Base-by-base conservation (phyloP, 257 asterid species). In the Mitragyna speciosa region DNA sequence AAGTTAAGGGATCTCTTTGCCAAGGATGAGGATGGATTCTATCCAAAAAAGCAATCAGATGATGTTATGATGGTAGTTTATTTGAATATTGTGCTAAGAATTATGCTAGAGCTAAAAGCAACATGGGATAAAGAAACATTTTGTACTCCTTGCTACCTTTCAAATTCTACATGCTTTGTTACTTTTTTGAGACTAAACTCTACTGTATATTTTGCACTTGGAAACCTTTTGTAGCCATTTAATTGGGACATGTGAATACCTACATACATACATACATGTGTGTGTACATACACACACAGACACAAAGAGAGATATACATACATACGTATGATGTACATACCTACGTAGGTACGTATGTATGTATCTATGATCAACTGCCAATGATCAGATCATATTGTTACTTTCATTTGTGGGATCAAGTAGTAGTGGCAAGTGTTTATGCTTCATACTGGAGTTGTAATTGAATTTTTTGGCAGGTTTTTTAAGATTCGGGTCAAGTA, bases 31-130 rank as follows among this genome's bases (percentile, higher is more conserved):
- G 92, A 93, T 0, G 99, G 99, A 7, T 89, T 83, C 87, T 93
- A 22, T 89, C 98, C 0, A 95, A 93, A 80, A 97, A 95, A 84
- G 98, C 99, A 0, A 89, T 93, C 9, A 83, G 99, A 56, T 87
- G 97, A 4, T 91, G 97, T 64, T 95, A 31, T 5, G 98, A 95
- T 22, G 99, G 99, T 41, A 95, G 97, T 49, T 85, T 95, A 84
- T 95, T 95, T 51, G 97, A 95, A 39, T 93, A 95, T 80, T 93
- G 95, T 24, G 96, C 98, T 1, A 92, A 82, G 86, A 82, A 81
- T 84, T 89, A 90, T 19, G 72, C 54, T 76, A 91, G 84, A 15
- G 90, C 82, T 0, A 87, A 83, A 69, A 82, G 66, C 33, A 82
- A 81, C 54, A 87, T 76, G 68, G 79, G 47, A 61, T 85, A 84